phyloP scores from a whole-genome alignment of 129 eudicot species.

The Flaveria trinervia region DNA sequence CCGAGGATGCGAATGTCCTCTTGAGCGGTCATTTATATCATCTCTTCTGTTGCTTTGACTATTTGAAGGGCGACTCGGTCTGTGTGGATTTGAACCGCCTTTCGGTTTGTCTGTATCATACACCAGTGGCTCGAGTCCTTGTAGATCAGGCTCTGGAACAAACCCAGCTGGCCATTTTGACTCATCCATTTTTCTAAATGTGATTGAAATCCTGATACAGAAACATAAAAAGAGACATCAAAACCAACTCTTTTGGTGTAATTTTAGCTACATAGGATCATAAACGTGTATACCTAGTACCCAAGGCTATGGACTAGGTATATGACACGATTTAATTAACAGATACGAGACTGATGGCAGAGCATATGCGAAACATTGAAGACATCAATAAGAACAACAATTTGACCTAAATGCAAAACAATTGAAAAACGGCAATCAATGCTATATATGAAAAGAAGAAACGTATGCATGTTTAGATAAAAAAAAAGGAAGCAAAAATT shows the following conservation, averaged over 20 bases:
- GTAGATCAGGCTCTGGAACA: constrained; percentile 78
- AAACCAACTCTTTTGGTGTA: background rate
- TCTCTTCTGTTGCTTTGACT: constrained; percentile 42
- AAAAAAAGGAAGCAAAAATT: too few species aligned
- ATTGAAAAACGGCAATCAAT: too few species aligned
- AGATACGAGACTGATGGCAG: too few species aligned
- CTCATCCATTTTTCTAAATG: constrained; percentile 95
- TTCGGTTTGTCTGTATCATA: constrained; percentile 47
- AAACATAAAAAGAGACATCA: constrained; percentile 26
- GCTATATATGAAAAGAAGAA: too few species aligned
- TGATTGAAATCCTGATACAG: constrained; percentile 73
- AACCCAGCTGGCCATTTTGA: constrained; percentile 65
- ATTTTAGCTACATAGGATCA: too few species aligned
- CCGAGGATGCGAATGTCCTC: constrained; percentile 42
- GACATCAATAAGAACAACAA: too few species aligned
- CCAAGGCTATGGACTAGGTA: too few species aligned
- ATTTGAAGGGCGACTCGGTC: constrained; percentile 20
- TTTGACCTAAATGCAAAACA: too few species aligned
- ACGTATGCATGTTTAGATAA: too few species aligned
- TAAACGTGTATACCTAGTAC: too few species aligned
- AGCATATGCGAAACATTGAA: too few species aligned
- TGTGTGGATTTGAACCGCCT: constrained; percentile 28
- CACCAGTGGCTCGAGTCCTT: constrained; percentile 70
- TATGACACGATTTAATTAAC: too few species aligned
- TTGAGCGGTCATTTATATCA: constrained; percentile 30